Percentiles rank a stretch among this genome's conserved stretches.
These are phyloP conservation scores for Auxenochlorella protothecoides DNA, from an alignment of 139 green algal genomes.

Conservation along the genomic window DNA sequence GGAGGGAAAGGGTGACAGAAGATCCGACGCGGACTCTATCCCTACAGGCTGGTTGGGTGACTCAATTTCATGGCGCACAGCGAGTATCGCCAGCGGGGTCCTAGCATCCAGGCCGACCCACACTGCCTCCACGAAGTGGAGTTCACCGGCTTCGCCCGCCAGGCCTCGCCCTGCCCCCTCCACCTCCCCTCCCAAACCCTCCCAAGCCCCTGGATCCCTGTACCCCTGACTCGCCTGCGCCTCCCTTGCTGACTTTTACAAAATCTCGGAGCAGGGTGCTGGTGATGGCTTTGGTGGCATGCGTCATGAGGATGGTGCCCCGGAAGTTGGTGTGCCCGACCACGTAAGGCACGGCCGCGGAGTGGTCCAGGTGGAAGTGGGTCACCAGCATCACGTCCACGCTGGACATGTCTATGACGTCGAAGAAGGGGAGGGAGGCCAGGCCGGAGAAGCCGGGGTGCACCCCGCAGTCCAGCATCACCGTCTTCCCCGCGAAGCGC, in stretches of 20 bases:
- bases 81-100: too few species aligned
- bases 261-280: conserved; percentile 84
- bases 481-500: conserved; percentile 70
- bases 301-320: conserved; percentile 95
- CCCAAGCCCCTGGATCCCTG: conserved; percentile 32
- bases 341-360: conserved; percentile 88
- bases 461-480: conserved; percentile 96
- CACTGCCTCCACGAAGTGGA: too few species aligned
- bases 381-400: conserved; percentile 92
- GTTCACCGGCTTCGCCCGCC: too few species aligned
- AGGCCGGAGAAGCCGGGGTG: conserved; percentile 81
- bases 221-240: conserved; percentile 2
- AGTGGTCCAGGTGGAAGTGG: conserved; percentile 98
- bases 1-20: too few species aligned
- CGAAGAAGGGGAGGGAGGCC: conserved; percentile 81
- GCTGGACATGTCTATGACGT: conserved; percentile 67
- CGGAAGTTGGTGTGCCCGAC: conserved; percentile 77
- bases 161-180: conserved; percentile 34
- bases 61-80: too few species aligned
- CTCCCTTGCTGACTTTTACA: conserved; percentile 52
- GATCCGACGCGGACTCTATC: too few species aligned
- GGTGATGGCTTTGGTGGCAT: conserved; percentile 95
- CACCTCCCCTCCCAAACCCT: conserved; percentile 36
- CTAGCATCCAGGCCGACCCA: too few species aligned
- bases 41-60: too few species aligned